A percentile compares a stretch with the other conserved stretches of the same genome.
These are phyloP conservation scores for Rubus parviflorus DNA, from an alignment of 306 rosid genomes.

Conservation along the genomic window DNA sequence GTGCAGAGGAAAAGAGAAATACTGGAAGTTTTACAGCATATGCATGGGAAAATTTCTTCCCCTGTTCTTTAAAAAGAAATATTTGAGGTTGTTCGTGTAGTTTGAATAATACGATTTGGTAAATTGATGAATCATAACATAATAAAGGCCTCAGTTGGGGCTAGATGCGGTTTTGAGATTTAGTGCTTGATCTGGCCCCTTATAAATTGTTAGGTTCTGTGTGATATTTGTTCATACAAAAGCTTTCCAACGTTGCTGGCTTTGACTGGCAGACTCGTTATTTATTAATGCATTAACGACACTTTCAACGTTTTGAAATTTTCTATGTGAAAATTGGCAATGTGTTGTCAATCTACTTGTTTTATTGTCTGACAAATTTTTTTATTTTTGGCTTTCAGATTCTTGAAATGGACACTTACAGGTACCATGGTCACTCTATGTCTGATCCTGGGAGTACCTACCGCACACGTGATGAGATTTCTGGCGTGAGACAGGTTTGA, in stretches of 20 bases:
- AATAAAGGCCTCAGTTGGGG: neutral
- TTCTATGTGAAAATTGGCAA: neutral
- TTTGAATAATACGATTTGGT: neutral
- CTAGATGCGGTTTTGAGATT: neutral
- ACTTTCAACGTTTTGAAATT: neutral
- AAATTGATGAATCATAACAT: neutral
- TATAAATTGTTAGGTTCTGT: neutral
- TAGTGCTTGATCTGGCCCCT: neutral
- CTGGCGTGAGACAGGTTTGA: slow-evolving; percentile 91
- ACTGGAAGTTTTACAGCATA: neutral
- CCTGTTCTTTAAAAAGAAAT: neutral
- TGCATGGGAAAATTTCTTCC: neutral
- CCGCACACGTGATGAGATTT: slow-evolving; percentile 94
- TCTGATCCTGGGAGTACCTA: slow-evolving; percentile 99
- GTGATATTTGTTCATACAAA: neutral
- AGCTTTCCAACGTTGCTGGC: neutral
- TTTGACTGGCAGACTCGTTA: neutral
- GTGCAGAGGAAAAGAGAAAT: no score
- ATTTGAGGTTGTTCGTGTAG: neutral
- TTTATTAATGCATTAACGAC: neutral
- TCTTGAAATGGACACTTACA: slow-evolving; percentile 97
- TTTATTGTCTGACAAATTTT: slow-evolving; percentile 23
- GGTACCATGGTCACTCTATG: slow-evolving; percentile 99
- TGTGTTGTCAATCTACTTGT: slow-evolving; percentile 11
- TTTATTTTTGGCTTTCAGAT: slow-evolving; percentile 52